Evolutionary conservation across 768 basidiomycete genomes (phyloP), one percentile per base, ranked within the genome.

Genomic region (Termitomyces titanicus): DNA sequence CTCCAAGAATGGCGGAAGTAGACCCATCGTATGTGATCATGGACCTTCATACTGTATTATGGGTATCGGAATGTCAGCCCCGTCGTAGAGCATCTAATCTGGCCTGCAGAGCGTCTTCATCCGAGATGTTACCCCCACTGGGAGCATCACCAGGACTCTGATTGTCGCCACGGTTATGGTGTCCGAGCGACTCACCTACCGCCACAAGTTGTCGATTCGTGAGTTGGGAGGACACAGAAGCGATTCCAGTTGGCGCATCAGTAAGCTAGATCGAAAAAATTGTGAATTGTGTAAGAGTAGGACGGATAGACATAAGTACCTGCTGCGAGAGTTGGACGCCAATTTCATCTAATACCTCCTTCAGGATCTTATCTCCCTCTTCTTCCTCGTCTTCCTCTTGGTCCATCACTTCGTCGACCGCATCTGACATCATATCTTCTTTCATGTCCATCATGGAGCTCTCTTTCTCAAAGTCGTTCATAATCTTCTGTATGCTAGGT

Each of bases 371-470:
- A 67, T 98, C 95, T 13, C 94, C 86, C 66, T 98, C 97, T 59
- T 89, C 89, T 63, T 98, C 97, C 71, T 98, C 96, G 48, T 96
- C 96, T 64, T 95, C 95, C 73, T 94, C 94, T 31, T 89, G 88
- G 60, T 95, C 92, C 65, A 66, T 66, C n/a, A 64, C 95, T 63
- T 98, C 96, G 71, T 98, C 97, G 15, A 98, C 90, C 13, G 94
- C 89, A 57, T 98, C 97, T 20, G 91, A 92, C 97, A 98, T 99
- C 92, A 98, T 98, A 70, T 97, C 96, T 73, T 98, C 97, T 70
- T 98, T 99, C 97, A 99, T 98, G 72, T 99, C 97, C 97, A 99
- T 99, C 73, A 88, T 93, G 5, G 93, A 85, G 63, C 89, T 96
- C 73, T 99, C 97, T 65, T 85, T 89, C 76, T 99, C 97, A 64